Evolutionary conservation across 1,284 basidiomycete genomes (phyloP).

Genomic region (Cyathus olla): DNA sequence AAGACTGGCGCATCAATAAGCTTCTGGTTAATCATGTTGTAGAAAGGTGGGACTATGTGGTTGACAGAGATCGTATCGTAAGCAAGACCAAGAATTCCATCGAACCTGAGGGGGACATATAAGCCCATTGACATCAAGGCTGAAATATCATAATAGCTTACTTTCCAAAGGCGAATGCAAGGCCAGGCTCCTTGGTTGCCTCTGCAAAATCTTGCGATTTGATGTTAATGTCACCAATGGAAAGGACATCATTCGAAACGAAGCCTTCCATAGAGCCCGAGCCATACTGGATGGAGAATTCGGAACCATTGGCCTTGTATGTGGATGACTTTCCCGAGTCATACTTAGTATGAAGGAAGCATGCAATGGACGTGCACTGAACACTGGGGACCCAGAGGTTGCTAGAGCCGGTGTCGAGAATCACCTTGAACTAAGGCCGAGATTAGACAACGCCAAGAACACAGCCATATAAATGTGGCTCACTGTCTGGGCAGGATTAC

Average conservation of each 20-base stretch:
- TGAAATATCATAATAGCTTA: conserved; percentile 50
- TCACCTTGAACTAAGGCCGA: conserved; percentile 78
- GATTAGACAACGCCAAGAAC: conserved; percentile 5
- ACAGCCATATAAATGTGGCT: conserved; percentile 23
- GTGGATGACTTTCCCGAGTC: conserved; percentile 87
- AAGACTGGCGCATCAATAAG: conserved; percentile 92
- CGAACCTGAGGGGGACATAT: conserved; percentile 71
- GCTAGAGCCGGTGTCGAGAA: conserved; percentile 91
- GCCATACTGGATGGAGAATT: conserved; percentile 96
- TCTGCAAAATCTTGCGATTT: conserved; percentile 93
- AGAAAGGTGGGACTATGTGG: conserved; percentile 95
- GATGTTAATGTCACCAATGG: conserved; percentile 89
- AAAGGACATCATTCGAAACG: conserved; percentile 88
- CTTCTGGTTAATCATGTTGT: conserved; percentile 90
- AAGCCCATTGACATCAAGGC: not conserved
- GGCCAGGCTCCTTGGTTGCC: conserved; percentile 96
- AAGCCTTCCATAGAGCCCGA: conserved; percentile 98
- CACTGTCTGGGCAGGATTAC: conserved; percentile 83
- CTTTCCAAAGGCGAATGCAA: conserved; percentile 98
- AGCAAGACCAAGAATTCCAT: conserved; percentile 95
- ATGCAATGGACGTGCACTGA: conserved; percentile 95
- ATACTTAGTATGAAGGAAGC: conserved; percentile 97
- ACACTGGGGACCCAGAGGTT: conserved; percentile 95
- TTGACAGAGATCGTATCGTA: conserved; percentile 98
- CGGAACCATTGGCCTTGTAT: conserved; percentile 92